These are phyloP conservation scores for Cinnamomum chago DNA, from an alignment of 164 flowering plant species.

Conservation along the genomic window DNA sequence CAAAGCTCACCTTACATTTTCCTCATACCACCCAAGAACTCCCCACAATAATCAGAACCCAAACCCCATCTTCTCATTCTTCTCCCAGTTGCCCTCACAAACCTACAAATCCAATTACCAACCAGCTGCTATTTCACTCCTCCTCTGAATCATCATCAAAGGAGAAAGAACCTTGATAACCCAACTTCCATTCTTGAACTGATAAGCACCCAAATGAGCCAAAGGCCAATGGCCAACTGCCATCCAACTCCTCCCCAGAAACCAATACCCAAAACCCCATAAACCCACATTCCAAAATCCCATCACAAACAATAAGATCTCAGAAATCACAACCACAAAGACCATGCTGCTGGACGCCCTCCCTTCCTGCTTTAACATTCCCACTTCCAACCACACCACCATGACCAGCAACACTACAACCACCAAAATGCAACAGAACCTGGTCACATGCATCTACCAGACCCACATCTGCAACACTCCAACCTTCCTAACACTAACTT, in stretches of 20 bases:
- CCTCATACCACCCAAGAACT: neutral
- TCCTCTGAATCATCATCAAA: neutral
- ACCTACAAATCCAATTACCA: neutral
- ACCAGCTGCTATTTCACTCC: constrained; percentile 2
- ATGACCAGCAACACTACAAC: constrained; percentile 1
- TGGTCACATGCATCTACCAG: constrained; percentile 57
- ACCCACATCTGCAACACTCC: constrained; percentile 43
- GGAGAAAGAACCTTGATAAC: neutral
- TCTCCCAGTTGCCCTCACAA: neutral
- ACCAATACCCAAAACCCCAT: neutral
- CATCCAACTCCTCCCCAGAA: neutral
- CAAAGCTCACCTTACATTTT: neutral
- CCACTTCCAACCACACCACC: constrained; percentile 18
- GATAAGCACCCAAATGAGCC: neutral
- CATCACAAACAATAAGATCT: constrained; percentile 4
- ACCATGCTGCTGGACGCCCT: constrained; percentile 11
- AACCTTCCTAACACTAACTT: constrained; percentile 49
- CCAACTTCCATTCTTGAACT: neutral
- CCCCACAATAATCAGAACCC: neutral
- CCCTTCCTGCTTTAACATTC: constrained; percentile 47
- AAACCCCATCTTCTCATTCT: neutral
- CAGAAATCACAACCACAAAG: neutral
- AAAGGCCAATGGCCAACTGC: neutral
- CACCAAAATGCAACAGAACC: constrained; percentile 37
- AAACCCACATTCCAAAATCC: neutral